Base-by-base conservation (phyloP, 1,284 basidiomycete genomes). In the Fistulina hepatica region DNA sequence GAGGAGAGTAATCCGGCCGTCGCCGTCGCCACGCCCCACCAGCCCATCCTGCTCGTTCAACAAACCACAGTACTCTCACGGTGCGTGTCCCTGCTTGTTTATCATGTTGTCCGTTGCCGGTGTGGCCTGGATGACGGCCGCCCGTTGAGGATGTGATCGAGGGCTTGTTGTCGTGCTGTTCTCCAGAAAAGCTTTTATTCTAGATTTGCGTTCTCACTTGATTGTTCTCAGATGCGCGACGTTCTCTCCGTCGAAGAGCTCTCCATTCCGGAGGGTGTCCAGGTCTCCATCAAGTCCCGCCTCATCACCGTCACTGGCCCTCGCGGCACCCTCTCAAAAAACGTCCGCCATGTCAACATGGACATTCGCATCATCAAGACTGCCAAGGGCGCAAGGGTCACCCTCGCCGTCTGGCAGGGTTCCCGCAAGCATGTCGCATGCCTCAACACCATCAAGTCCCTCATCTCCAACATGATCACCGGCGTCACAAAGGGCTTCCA, bases 401-500 rank as follows among this genome's bases (percentile, higher is more conserved):
- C 79, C 53, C 80, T 99, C 57, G 84, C 91, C 44, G 86, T 98
- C 48, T 99, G 95, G 95, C 91, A 97, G 69, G 95, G 90, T 49
- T 85, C 77, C 50, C 83, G 95, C 62, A 98, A 98, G 75, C 95
- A 99, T 63, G 89, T 97, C 55, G 95, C 95, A 43, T 97, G 93
- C 71, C 71, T 99, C 52, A 80, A 92, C 54, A 98, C 95, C 28
- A 91, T 98, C 65, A 84, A 82, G 65, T 92, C 85, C 52, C 64
- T 92, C 53, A 93, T 99, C 55, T 78, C 77, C 61, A 98, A 99
- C 76, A 92, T 98, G 92, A 78, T 98, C 64, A 93, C 71, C 53
- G 94, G 93, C 52, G 92, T 97, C 46, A 97, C 92, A 39, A 89
- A 92, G 82, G 95, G 94, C 48, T 98, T 97, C 82, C 81, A 83